These are phyloP conservation scores for Pichia cabralensis DNA, from an alignment of 805 yeast species.

Conservation along the genomic window DNA sequence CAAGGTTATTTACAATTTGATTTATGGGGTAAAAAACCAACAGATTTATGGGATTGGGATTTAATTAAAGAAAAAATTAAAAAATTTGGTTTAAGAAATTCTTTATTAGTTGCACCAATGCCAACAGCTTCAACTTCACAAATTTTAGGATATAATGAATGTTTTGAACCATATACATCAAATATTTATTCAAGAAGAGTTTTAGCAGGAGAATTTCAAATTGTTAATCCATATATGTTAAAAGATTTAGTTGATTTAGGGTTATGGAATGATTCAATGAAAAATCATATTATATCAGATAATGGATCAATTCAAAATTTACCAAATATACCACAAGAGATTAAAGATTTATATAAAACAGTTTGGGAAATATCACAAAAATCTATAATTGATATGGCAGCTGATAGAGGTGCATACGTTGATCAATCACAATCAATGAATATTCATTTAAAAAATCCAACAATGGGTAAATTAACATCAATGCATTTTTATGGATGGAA, in stretches of 20 bases:
- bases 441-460: constrained; percentile 84
- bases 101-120: constrained; percentile 55
- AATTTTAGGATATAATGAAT: constrained; percentile 51
- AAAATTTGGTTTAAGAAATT: constrained; percentile 45
- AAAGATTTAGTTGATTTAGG: constrained; percentile 50
- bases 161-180: constrained; percentile 55
- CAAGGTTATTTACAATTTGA: constrained; percentile 48
- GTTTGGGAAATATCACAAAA: constrained; percentile 57
- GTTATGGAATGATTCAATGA: constrained; percentile 48
- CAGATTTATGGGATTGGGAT: constrained; percentile 52
- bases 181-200: constrained; percentile 56
- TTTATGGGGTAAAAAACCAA: constrained; percentile 49
- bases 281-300: constrained; percentile 43
- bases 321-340: constrained; percentile 43
- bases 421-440: constrained; percentile 93
- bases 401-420: constrained; percentile 70
- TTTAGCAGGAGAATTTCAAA: constrained; percentile 54
- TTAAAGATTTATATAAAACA: constrained; percentile 46
- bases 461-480: constrained; percentile 94
- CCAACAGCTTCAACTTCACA: constrained; percentile 62
- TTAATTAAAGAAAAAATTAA: constrained; percentile 38
- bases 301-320: constrained; percentile 50
- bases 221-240: constrained; percentile 49
- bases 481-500: constrained; percentile 99
- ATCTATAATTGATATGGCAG: constrained; percentile 52